Base-by-base conservation (phyloP, 2,329 filamentous ascomycete species). In the Calonectria crousiana region DNA sequence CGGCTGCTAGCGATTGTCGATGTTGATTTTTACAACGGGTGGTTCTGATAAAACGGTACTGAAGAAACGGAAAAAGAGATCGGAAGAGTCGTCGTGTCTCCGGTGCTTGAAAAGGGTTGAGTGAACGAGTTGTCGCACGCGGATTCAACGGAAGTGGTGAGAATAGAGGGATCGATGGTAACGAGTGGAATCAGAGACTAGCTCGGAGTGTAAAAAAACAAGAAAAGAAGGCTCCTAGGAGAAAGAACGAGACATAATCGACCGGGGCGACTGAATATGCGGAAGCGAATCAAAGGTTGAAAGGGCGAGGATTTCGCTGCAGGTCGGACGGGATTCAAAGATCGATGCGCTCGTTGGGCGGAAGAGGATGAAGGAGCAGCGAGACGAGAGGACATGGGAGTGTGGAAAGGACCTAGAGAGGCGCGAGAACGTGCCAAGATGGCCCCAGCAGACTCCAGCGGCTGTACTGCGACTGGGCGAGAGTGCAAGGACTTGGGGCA, bases 101-200 rank as follows among this genome's bases (percentile, higher is more conserved):
- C 52, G 52, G 44, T 67, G 66, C 28, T 56, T 14, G 52, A 58
- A 28, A 28, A 72, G 67, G 62, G 60, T 60, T 30, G 67, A 70
- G 38, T n/a, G 44, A 56, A 68, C 67, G 69, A 56, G 44, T 60
- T 60, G 76, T 71, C 58, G 71, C 70, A 62, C 58, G 65, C 72
- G 30, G 69, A 60, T 67, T 75, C 79, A 75, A 64, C 76, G 74
- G 56, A 75, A 72, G 68, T 74, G 34, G 67, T 64, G 36, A 58
- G 51, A 74, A 78, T 72, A 77, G 53, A 64, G 74, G 75, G 76
- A 74, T 77, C 72, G 77, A 77, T 28, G 41, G 77, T 83, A 87
- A 87, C 85, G 87, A 88, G 84, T 85, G 86, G 79, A 85, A 82
- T 81, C 77, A 81, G 86, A 88, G 86, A 85, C 87, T 87, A 87